Evolutionary conservation across 2,329 filamentous ascomycete species (phyloP), one percentile per base, ranked within the genome.

Genomic region (Talaromyces sp.): DNA sequence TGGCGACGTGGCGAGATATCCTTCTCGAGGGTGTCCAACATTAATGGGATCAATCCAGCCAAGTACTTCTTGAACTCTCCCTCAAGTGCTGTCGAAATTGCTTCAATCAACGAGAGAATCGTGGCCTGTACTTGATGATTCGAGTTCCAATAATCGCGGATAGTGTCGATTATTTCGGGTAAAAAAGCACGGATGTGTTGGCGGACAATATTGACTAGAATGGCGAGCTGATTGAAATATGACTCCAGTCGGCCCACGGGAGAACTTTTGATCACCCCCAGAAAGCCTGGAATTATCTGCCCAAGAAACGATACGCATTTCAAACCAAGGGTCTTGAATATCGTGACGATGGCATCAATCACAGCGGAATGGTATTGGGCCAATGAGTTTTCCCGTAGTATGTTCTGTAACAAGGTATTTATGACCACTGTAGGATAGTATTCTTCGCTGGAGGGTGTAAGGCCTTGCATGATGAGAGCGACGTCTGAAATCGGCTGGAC

Each of bases 381-480:
- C 4, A 99, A 82, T 0, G 95, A 98, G 28, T 88, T 87, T 69
- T 99, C 95, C 70, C 93, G 96, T 39, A 99, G 79, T 67, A 99
- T 93, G 62, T 80, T 81, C 63, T 92, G 89, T 70, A 99, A 87
- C 11, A 99, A 83, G 1, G 95, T 96, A 70, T 96, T 96, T 73
- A 99, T 97, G 54, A 97, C 95, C 18, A 99, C 92, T 0, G 95
- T 99, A 0, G 95, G 95, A 72, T 96, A 99, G 76, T 99, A 99
- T 70, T 99, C 95, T 72, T 99, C 96, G 71, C 91, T 96, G 0
- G 93, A 98, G 0, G 95, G 96, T 0, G 93, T 98, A 44, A 97
- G 82, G 14, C 96, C 95, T 46, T 91, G 92, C 93, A 99, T 99
- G 83, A 99, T 98, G 33, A 99, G 83, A 3, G 93, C 95, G 52